Evolutionary conservation across 2,329 filamentous ascomycete genomes (phyloP).

Genomic region (Davidsoniella virescens): DNA sequence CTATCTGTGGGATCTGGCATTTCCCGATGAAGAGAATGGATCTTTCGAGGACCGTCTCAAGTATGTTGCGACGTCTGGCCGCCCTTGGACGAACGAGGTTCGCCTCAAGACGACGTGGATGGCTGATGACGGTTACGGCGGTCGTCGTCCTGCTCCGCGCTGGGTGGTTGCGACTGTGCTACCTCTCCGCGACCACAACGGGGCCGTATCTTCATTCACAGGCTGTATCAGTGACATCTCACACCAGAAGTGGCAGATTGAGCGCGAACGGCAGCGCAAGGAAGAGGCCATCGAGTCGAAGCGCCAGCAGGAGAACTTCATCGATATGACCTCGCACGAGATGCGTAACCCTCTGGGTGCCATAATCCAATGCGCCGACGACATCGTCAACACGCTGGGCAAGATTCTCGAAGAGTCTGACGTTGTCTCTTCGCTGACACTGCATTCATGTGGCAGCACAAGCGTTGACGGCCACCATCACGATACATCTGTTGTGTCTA

Average conservation of each 20-base stretch:
- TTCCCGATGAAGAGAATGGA: slow-evolving; percentile 28
- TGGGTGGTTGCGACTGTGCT: slow-evolving; percentile 35
- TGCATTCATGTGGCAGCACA: neutral
- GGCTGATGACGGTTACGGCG: slow-evolving; percentile 28
- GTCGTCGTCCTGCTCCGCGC: slow-evolving; percentile 27
- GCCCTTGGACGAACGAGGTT: slow-evolving; percentile 30
- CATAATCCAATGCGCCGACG: slow-evolving; percentile 59
- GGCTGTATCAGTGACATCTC: slow-evolving; percentile 35
- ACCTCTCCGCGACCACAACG: slow-evolving; percentile 31
- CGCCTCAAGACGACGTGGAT: slow-evolving; percentile 32
- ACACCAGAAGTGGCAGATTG: slow-evolving; percentile 34
- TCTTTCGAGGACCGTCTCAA: slow-evolving; percentile 25
- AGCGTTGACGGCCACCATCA: too few species aligned
- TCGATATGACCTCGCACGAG: slow-evolving; percentile 59
- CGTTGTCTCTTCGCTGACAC: slow-evolving; percentile 19
- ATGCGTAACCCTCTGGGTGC: slow-evolving; percentile 60
- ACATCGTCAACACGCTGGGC: slow-evolving; percentile 39
- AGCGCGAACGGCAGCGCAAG: slow-evolving; percentile 31
- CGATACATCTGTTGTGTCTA: neutral
- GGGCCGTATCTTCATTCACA: slow-evolving; percentile 28
- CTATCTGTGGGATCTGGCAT: slow-evolving; percentile 29
- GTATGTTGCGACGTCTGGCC: slow-evolving; percentile 25
- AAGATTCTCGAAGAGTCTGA: slow-evolving; percentile 21
- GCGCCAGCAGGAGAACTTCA: slow-evolving; percentile 64
- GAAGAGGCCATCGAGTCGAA: slow-evolving; percentile 42